Evolutionary conservation across 176 grass and related monocot species (phyloP).

Genomic region (Ampelocalamus luodianensis): DNA sequence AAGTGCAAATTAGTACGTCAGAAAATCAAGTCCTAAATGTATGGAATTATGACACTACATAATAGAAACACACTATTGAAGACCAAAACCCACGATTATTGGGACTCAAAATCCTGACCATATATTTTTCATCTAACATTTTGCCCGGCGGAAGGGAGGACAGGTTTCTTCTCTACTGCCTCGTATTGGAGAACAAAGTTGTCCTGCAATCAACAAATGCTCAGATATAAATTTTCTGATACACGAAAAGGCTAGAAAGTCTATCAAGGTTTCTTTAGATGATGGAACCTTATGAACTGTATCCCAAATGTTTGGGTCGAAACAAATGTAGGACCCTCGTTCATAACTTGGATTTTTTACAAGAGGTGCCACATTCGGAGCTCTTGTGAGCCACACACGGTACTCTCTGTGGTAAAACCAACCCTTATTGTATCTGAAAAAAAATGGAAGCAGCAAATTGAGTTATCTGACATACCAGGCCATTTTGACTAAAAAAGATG

Average conservation of each 20-base stretch:
- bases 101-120: slow-evolving; percentile 42
- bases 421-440: slow-evolving; percentile 72
- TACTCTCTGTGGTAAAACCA: slow-evolving; percentile 95
- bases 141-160: slow-evolving; percentile 52
- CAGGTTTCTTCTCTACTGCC: slow-evolving; percentile 73
- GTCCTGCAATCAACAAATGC: slow-evolving; percentile 53
- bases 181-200: slow-evolving; percentile 80
- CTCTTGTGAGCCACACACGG: slow-evolving; percentile 75
- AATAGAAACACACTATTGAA: not conserved
- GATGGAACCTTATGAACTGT: slow-evolving; percentile 70
- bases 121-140: slow-evolving; percentile 63
- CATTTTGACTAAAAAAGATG: not conserved
- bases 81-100: not conserved
- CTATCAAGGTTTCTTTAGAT: not conserved
- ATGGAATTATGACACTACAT: slow-evolving; percentile 5
- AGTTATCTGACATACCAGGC: not conserved
- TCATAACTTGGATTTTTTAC: slow-evolving; percentile 72
- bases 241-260: slow-evolving; percentile 30
- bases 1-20: slow-evolving; percentile 27
- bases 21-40: not conserved
- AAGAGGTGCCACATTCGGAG: slow-evolving; percentile 59
- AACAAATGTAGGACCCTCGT: slow-evolving; percentile 79
- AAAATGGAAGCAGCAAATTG: slow-evolving; percentile 23
- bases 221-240: slow-evolving; percentile 6
- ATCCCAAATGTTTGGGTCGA: slow-evolving; percentile 77